Evolutionary conservation across 2,329 filamentous ascomycete genomes (phyloP).

Genomic region (Ceratocystis cubensis): DNA sequence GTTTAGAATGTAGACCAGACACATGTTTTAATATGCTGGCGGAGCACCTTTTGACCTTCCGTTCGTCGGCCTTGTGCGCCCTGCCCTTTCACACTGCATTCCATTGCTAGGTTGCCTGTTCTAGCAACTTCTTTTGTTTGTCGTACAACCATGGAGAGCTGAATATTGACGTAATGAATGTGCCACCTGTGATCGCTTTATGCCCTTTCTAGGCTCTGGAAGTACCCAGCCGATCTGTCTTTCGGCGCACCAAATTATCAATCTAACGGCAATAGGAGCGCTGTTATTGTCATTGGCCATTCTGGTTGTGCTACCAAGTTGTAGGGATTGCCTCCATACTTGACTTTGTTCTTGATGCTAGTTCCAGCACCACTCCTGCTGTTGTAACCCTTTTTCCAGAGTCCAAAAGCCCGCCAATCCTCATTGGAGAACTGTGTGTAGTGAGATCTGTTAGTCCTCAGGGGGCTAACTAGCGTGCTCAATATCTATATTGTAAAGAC

Average conservation of each 20-base stretch:
- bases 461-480: too few species aligned
- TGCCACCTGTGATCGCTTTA: background rate
- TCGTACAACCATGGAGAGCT: background rate
- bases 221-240: too few species aligned
- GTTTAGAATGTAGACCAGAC: conserved; percentile 8
- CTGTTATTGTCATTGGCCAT: background rate
- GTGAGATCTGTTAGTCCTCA: too few species aligned
- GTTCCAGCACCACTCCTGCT: background rate
- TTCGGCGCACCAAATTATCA: conserved; percentile 7
- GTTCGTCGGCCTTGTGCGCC: background rate
- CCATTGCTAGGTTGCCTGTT: background rate
- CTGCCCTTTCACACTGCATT: background rate
- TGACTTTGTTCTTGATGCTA: background rate
- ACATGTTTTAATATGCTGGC: conserved; percentile 10
- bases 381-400: too few species aligned
- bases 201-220: background rate
- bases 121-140: too few species aligned
- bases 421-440: background rate
- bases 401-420: background rate
- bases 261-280: conserved; percentile 10
- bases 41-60: conserved; percentile 7
- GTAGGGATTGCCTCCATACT: conserved; percentile 3
- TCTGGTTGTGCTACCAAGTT: background rate
- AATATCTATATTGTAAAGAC: too few species aligned
- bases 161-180: background rate